A percentile compares a stretch with the other conserved stretches of the same genome.
Evolutionary conservation across 1,284 basidiomycete species (phyloP).

Genomic region (Tausonia pullulans): DNA sequence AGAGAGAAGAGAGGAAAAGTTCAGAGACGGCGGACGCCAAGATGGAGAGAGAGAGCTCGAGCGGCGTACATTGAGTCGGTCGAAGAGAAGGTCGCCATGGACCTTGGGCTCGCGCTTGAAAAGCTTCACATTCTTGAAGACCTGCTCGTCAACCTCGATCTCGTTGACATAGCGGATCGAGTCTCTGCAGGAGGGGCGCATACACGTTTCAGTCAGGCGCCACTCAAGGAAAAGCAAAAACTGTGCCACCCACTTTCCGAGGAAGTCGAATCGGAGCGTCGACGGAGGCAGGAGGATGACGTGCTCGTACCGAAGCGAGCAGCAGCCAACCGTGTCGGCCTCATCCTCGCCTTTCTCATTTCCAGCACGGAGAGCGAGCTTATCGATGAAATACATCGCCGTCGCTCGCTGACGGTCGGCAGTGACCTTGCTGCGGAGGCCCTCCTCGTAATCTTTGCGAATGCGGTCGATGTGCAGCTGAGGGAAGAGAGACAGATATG

Average conservation of each 20-base stretch:
- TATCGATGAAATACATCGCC: constrained; percentile 94
- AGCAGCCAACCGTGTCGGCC: constrained; percentile 94
- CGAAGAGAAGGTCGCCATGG: constrained; percentile 82
- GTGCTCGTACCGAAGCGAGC: constrained; percentile 87
- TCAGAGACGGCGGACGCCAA: neutral
- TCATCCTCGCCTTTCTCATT: constrained; percentile 98
- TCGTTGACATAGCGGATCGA: constrained; percentile 91
- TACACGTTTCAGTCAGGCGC: no score
- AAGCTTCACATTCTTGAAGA: constrained; percentile 81
- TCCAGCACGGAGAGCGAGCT: constrained; percentile 85
- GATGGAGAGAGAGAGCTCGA: neutral
- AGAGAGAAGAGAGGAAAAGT: neutral
- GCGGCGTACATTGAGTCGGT: constrained; percentile 44
- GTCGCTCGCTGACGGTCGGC: constrained; percentile 86
- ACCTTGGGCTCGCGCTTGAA: constrained; percentile 83
- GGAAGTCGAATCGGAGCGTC: constrained; percentile 79
- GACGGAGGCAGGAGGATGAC: constrained; percentile 78
- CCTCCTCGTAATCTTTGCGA: constrained; percentile 69
- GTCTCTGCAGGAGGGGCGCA: constrained; percentile 37
- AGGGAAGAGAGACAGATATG: neutral
- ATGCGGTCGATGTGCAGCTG: constrained; percentile 84
- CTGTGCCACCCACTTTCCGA: constrained; percentile 53
- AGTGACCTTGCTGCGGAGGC: constrained; percentile 81
- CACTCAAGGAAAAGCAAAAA: no score
- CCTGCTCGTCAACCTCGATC: constrained; percentile 71